Conservation (phyloP, 768 basidiomycete genomes). For the Leccinum barrowsii region DNA sequence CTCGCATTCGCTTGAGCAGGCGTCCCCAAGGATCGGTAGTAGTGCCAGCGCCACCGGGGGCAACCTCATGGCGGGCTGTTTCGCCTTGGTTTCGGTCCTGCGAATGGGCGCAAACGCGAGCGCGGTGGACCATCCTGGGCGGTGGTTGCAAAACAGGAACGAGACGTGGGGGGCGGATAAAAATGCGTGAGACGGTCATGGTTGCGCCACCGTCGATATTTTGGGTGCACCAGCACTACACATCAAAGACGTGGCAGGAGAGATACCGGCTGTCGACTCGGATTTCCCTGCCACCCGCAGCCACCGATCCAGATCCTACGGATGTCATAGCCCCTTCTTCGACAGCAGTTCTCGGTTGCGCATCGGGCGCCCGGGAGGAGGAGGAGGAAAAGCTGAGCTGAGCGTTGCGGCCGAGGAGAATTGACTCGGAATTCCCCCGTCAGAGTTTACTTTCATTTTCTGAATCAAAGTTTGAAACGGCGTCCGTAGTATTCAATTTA, state of each 20-base stretch:
- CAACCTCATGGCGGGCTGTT: slow-evolving; percentile 37
- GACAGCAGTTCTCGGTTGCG: slow-evolving; percentile 19
- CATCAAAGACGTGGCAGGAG: slow-evolving; percentile 34
- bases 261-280: slow-evolving; percentile 47
- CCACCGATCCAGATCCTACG: slow-evolving; percentile 30
- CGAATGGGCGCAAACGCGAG: slow-evolving; percentile 86
- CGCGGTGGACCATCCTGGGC: slow-evolving; percentile 80
- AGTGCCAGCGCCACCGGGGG: slow-evolving; percentile 50
- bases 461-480: too few relatives aligned
- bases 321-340: slow-evolving; percentile 25
- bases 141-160: not conserved
- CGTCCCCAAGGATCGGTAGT: slow-evolving; percentile 1
- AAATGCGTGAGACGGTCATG: slow-evolving; percentile 26
- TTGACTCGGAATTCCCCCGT: too few relatives aligned
- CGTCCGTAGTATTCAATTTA: too few relatives aligned
- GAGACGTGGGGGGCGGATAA: slow-evolving; percentile 1
- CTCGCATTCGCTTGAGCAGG: slow-evolving; percentile 24
- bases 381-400: too few relatives aligned
- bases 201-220: slow-evolving; percentile 36
- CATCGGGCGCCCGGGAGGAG: slow-evolving; percentile 18
- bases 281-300: slow-evolving; percentile 35
- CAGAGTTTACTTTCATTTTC: too few relatives aligned
- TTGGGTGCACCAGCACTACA: slow-evolving; percentile 20
- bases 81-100: slow-evolving; percentile 57
- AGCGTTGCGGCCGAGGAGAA: too few relatives aligned